Conservation (phyloP, 73 alveolate species). For the Paramecium caudatum region DNA sequence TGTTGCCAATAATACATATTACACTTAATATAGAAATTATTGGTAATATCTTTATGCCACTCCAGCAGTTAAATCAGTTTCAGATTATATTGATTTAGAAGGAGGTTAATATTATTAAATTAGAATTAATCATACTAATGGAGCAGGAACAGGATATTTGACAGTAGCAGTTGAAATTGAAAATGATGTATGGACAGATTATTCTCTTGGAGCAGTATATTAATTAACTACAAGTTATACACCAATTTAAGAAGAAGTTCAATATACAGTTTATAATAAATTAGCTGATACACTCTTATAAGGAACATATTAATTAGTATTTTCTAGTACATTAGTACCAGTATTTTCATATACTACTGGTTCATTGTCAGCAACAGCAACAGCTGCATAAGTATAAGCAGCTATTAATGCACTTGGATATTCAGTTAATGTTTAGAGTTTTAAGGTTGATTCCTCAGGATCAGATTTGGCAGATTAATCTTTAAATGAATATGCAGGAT, state of each 20-base stretch:
- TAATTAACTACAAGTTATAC: neutral
- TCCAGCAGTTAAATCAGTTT: constrained; percentile 1
- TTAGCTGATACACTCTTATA: neutral
- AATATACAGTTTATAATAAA: neutral
- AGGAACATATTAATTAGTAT: neutral
- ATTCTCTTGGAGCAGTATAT: neutral
- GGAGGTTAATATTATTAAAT: neutral
- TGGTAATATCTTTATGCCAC: neutral
- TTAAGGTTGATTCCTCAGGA: constrained; percentile 20
- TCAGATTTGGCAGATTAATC: neutral
- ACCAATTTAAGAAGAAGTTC: constrained; percentile 9
- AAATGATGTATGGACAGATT: neutral
- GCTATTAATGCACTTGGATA: constrained; percentile 31
- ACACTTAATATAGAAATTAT: constrained; percentile 29
- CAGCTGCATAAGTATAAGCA: constrained; percentile 24
- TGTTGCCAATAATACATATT: neutral
- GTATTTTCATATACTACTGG: neutral
- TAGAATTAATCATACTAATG: constrained; percentile 35
- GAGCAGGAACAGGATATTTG: constrained; percentile 28
- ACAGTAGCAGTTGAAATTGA: constrained; percentile 45
- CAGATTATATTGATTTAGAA: constrained; percentile 22
- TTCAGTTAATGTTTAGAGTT: neutral
- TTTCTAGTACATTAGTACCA: neutral
- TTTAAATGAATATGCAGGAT: neutral
- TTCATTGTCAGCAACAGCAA: neutral